A percentile compares a stretch with the other conserved stretches of the same genome.
Evolutionary conservation across 768 basidiomycete genomes (phyloP).

Genomic region (Daedaleopsis nitida): DNA sequence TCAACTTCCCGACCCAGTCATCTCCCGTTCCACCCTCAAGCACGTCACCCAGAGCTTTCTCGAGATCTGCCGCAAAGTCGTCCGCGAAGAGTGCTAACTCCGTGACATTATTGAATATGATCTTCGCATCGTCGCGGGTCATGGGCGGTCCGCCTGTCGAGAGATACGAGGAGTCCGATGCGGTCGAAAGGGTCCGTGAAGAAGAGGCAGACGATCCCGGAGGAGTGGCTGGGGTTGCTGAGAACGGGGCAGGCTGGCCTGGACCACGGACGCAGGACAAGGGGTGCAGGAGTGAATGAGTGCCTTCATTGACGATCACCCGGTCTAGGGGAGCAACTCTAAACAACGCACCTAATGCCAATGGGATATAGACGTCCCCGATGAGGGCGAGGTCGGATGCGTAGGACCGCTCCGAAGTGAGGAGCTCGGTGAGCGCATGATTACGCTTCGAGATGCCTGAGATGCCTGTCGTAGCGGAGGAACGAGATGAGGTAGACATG

Average conservation of each 20-base stretch:
- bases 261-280: constrained; percentile 13
- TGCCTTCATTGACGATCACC: constrained; percentile 17
- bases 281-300: background rate
- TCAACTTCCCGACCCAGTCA: constrained; percentile 70
- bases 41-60: constrained; percentile 63
- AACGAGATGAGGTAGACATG: constrained; percentile 14
- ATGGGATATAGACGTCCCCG: constrained; percentile 74
- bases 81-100: constrained; percentile 77
- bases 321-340: constrained; percentile 2
- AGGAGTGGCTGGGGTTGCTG: constrained; percentile 33
- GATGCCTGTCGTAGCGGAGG: constrained; percentile 29
- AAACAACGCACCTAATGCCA: constrained; percentile 64
- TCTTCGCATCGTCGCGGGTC: constrained; percentile 66
- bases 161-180: constrained; percentile 40
- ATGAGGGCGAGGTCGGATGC: constrained; percentile 82
- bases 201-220: constrained; percentile 53
- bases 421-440: constrained; percentile 76
- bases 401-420: constrained; percentile 80
- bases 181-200: constrained; percentile 53
- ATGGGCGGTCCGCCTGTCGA: constrained; percentile 53
- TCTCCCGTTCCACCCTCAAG: constrained; percentile 67
- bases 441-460: constrained; percentile 66
- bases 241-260: constrained; percentile 47
- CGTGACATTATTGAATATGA: constrained; percentile 76
- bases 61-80: constrained; percentile 61